Conservation (phyloP, 1,139 yeast species). For the Magnusiomyces sp. region DNA sequence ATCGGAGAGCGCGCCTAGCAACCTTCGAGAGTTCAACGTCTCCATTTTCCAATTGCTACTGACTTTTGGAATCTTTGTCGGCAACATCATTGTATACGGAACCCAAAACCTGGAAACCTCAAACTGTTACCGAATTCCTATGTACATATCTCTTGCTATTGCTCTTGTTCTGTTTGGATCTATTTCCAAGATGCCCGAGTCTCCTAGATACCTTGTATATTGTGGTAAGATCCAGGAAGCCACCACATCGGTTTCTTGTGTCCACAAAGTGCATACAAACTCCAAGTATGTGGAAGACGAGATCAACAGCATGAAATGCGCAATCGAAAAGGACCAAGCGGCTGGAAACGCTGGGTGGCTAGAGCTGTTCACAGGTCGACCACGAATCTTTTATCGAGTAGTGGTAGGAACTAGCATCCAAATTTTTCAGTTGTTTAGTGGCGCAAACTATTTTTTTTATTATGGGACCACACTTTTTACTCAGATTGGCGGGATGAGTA, state of each 20-base stretch:
- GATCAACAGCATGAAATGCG: slow-evolving; percentile 51
- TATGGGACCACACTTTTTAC: slow-evolving; percentile 66
- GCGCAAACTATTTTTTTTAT: slow-evolving; percentile 74
- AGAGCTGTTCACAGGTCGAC: slow-evolving; percentile 58
- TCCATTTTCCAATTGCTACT: slow-evolving; percentile 61
- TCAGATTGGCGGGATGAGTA: slow-evolving; percentile 51
- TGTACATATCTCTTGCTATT: slow-evolving; percentile 41
- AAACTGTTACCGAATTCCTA: slow-evolving; percentile 48
- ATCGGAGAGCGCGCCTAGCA: slow-evolving; percentile 62
- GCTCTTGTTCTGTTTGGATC: slow-evolving; percentile 40
- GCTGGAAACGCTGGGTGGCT: slow-evolving; percentile 63
- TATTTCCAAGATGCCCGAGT: slow-evolving; percentile 65
- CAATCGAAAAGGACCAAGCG: slow-evolving; percentile 51
- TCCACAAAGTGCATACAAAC: slow-evolving; percentile 52
- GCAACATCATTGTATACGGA: slow-evolving; percentile 60
- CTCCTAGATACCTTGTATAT: slow-evolving; percentile 63
- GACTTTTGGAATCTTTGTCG: slow-evolving; percentile 60
- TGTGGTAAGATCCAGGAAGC: slow-evolving; percentile 50
- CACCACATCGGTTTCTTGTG: slow-evolving; percentile 48
- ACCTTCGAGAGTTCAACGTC: slow-evolving; percentile 59
- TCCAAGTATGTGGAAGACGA: slow-evolving; percentile 52
- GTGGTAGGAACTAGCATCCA: slow-evolving; percentile 57
- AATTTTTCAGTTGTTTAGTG: slow-evolving; percentile 68
- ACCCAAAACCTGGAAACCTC: slow-evolving; percentile 42
- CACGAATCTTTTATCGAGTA: slow-evolving; percentile 56